Evolutionary conservation across 2,329 filamentous ascomycete genomes (phyloP).

Genomic region (Orbilia brochopaga): DNA sequence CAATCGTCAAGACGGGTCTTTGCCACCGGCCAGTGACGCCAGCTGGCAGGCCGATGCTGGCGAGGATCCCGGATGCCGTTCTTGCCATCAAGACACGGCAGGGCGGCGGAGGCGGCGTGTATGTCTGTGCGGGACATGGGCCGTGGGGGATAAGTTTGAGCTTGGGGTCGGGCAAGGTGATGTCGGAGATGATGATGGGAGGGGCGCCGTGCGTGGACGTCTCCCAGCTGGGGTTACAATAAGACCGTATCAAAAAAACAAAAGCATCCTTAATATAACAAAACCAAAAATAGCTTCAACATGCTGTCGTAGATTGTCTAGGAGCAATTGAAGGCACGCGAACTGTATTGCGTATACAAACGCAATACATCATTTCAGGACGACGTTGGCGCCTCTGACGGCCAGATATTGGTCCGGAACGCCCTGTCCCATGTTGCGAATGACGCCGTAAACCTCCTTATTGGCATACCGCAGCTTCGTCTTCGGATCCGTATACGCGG

Average conservation of each 20-base stretch:
- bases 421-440: constrained; percentile 79
- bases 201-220: constrained; percentile 67
- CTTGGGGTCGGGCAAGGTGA: constrained; percentile 72
- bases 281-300: too few species aligned
- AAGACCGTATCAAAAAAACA: background rate
- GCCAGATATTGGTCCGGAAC: constrained; percentile 87
- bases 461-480: constrained; percentile 91
- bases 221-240: constrained; percentile 60
- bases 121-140: constrained; percentile 73
- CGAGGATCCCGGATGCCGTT: constrained; percentile 64
- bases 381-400: constrained; percentile 86
- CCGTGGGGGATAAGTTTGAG: constrained; percentile 73
- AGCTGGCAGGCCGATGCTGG: constrained; percentile 69
- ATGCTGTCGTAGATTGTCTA: too few species aligned
- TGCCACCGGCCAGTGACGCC: constrained; percentile 76
- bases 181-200: constrained; percentile 73
- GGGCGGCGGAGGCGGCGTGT: constrained; percentile 66
- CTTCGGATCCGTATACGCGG: constrained; percentile 92
- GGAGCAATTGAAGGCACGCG: too few species aligned
- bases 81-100: constrained; percentile 61
- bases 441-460: constrained; percentile 84
- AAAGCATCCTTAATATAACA: background rate
- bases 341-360: too few species aligned
- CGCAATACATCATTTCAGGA: constrained; percentile 85
- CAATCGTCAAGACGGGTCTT: constrained; percentile 68